Conservation (phyloP, 1,284 basidiomycete genomes). For the Boletellus dicymbophilus region DNA sequence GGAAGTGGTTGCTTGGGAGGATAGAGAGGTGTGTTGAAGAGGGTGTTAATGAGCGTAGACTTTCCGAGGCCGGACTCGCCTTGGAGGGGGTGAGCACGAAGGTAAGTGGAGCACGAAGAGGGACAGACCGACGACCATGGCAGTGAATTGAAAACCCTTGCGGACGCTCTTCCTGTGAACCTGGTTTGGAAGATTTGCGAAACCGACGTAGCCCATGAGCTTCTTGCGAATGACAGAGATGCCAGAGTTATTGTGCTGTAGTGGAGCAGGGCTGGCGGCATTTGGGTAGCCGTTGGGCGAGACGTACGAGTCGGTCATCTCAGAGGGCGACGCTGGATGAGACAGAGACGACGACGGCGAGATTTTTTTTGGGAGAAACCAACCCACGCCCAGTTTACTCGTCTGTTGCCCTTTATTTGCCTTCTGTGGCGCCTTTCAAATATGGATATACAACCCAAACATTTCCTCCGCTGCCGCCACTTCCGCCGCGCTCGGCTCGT, state of each 20-base stretch:
- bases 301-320: conserved; percentile 73
- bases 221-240: conserved; percentile 84
- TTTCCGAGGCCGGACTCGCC: conserved; percentile 98
- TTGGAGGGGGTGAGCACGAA: conserved; percentile 34
- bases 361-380: conserved; percentile 50
- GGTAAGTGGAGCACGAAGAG: conserved; percentile 22
- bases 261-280: conserved; percentile 62
- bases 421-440: conserved; percentile 26
- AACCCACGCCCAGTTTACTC: conserved; percentile 33
- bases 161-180: conserved; percentile 95
- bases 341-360: conserved; percentile 31
- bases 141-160: conserved; percentile 96
- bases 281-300: conserved; percentile 56
- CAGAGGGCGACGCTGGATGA: conserved; percentile 16
- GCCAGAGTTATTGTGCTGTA: conserved; percentile 45
- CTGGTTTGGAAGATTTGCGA: conserved; percentile 96
- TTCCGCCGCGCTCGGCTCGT: neutral
- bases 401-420: conserved; percentile 34
- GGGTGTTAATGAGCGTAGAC: conserved; percentile 96
- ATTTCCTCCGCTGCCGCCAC: conserved; percentile 29
- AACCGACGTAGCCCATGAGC: conserved; percentile 87
- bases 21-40: conserved; percentile 95
- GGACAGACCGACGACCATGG: conserved; percentile 91
- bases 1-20: conserved; percentile 81
- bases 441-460: conserved; percentile 43